Percentiles rank a stretch among this genome's conserved stretches.
Conservation (phyloP, 805 yeast genomes). For the Tetrapisispora taiwanensis region DNA sequence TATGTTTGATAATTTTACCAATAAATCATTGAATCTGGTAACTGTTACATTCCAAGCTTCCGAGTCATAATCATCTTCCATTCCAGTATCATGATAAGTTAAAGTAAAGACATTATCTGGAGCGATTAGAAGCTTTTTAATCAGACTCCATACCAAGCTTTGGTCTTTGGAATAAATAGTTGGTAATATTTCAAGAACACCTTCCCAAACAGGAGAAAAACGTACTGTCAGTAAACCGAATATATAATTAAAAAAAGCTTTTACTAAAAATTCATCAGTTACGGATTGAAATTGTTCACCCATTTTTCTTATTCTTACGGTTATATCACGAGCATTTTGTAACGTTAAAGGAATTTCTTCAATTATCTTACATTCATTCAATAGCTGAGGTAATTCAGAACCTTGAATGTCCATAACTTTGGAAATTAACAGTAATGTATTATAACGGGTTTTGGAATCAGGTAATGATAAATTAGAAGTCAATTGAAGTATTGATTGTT, state of each 20-base stretch:
- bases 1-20: constrained; percentile 21
- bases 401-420: constrained; percentile 16
- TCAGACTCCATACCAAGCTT: constrained; percentile 45
- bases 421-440: constrained; percentile 40
- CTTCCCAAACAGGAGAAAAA: constrained; percentile 82
- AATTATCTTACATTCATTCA: constrained; percentile 46
- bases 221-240: constrained; percentile 65
- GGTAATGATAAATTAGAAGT: constrained; percentile 38
- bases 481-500: constrained; percentile 3
- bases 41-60: constrained; percentile 37
- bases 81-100: constrained; percentile 12
- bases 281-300: constrained; percentile 34
- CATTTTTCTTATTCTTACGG: constrained; percentile 54
- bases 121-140: constrained; percentile 29
- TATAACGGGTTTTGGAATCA: constrained; percentile 40
- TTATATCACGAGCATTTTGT: constrained; percentile 62
- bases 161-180: constrained; percentile 34
- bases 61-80: constrained; percentile 5
- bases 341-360: constrained; percentile 69
- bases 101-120: constrained; percentile 13
- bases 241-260: constrained; percentile 34
- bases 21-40: constrained; percentile 35
- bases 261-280: constrained; percentile 10
- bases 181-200: constrained; percentile 53
- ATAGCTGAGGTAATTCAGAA: constrained; percentile 30